Evolutionary conservation across 1,284 basidiomycete genomes (phyloP), one percentile per base, ranked within the genome.

Genomic region (Leccinum glutinopallens): DNA sequence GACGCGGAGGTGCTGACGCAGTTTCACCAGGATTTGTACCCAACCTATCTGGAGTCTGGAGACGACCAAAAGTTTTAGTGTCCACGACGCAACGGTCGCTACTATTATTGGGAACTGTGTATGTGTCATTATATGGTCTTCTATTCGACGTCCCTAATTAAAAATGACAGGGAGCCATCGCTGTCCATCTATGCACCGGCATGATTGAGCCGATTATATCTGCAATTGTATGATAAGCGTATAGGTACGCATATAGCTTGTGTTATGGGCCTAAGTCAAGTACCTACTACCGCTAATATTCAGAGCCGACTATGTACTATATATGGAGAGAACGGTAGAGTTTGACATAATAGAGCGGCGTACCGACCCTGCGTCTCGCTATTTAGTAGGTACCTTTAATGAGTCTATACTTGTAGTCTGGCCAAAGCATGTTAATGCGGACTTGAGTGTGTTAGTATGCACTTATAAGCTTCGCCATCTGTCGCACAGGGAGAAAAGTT

Each of bases 61-160:
- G 67, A 75, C 74, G 2, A 83, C 85, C 15, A 92, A 92, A 72
- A 80, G 80, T 37, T 87, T 91, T 72, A 77, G 75, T 29, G 53
- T 80, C 0, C 82, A 90, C 69, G 76, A 87, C 56, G 84, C 96
- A 0, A 92, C 92, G 2, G 83, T 93, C 51, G 93, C 93, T 0
- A 97, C 95, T 12, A 98, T 98, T 72, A 94, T 98, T 69, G 90
- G 91, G 32, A 95, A 94, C 76, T 91, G 87, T 69, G 92, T 88
- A 79, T 72, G 82, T 84, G 60, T 65, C 32, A 62, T 56, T 56
- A 51, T 65, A 39, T 64, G n/a, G 8, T 7, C 2, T 65, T 57
- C 2, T 17, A 53, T 49, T 46, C 0, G 5, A 65, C 63, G 10
- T 7, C n/a, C 39, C 41, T 66, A 35, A 67, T 60, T 2, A 63